Percentiles rank a stretch among this genome's conserved stretches.
These are phyloP conservation scores for Acorus calamus DNA, from an alignment of 106 monocot species.

Conservation along the genomic window DNA sequence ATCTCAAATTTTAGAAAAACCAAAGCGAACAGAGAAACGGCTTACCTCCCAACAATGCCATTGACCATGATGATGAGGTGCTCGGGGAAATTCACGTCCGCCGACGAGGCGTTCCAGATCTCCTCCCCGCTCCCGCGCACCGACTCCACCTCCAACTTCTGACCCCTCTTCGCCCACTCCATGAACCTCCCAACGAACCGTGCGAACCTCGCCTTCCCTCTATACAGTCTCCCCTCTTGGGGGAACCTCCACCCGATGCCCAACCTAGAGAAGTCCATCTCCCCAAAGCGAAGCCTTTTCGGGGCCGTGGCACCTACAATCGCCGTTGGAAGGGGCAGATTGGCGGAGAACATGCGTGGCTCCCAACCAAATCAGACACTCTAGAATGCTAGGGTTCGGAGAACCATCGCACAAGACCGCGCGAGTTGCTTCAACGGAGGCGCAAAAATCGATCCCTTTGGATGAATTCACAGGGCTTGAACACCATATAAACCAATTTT, in stretches of 20 bases:
- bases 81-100: constrained; percentile 28
- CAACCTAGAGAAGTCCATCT: constrained; percentile 18
- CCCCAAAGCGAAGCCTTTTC: neutral
- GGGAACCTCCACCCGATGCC: constrained; percentile 16
- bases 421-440: no score
- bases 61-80: constrained; percentile 71
- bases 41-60: constrained; percentile 60
- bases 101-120: constrained; percentile 30
- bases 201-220: neutral
- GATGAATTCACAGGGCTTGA: no score
- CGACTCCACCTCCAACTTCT: constrained; percentile 20
- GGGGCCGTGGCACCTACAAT: no score
- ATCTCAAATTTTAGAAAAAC: no score
- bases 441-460: no score
- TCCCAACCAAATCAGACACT: no score
- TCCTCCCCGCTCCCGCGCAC: constrained; percentile 29
- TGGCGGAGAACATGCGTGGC: no score
- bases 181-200: constrained; percentile 10
- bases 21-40: no score
- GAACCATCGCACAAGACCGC: no score
- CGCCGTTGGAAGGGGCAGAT: no score
- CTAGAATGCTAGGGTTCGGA: no score
- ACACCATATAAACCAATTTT: no score
- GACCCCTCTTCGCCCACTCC: constrained; percentile 4
- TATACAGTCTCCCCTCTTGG: neutral